Evolutionary conservation across 352 stramenopile genomes (phyloP), one percentile per base, ranked within the genome.

Genomic region (Phytophthora europaea): DNA sequence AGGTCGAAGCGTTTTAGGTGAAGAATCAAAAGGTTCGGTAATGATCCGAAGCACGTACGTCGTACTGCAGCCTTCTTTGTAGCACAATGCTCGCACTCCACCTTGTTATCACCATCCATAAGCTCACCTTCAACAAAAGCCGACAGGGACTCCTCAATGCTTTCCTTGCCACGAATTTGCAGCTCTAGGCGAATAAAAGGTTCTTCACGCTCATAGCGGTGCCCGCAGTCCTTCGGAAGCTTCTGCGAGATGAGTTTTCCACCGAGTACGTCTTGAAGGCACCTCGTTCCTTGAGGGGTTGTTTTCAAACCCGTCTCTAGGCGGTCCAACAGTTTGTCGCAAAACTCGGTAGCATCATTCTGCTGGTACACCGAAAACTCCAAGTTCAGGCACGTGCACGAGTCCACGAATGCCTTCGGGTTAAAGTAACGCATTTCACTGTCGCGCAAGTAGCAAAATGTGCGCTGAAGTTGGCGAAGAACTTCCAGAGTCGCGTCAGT

Each of bases 31-130:
- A 99, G 83, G 70, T 99, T 98, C 1, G 98, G 98, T 16, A 99
- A 78, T 18, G 86, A 84, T 4, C 94, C 98, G 68, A 99, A 98
- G 65, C 95, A 98, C 12, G 96, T 99, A 56, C 97, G 82, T 28
- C 98, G 84, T 9, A 99, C 89, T 18, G 97, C 98, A 69, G 98
- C 98, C 61, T 99, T 99, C 69, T 99, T 99, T 15, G 97, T 98
- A 33, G 93, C 97, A 80, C 98, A 99, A 3, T 94, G 78, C 68
- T 99, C 98, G 69, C 98, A 99, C 68, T 98, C 94, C 26, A 98
- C 93, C 80, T 99, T 99, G 81, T 99, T 99, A 78, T 99, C 98
- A 10, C 98, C 98, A 72, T 99, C 97, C 97, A 99, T 99, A n/a
- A 99, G 90, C 79, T 99, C 98, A 22, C 97, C 97, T 82, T 99